These are phyloP conservation scores for Backusella macrospora DNA, from an alignment of 192 early-diverging fungal species.

Conservation along the genomic window DNA sequence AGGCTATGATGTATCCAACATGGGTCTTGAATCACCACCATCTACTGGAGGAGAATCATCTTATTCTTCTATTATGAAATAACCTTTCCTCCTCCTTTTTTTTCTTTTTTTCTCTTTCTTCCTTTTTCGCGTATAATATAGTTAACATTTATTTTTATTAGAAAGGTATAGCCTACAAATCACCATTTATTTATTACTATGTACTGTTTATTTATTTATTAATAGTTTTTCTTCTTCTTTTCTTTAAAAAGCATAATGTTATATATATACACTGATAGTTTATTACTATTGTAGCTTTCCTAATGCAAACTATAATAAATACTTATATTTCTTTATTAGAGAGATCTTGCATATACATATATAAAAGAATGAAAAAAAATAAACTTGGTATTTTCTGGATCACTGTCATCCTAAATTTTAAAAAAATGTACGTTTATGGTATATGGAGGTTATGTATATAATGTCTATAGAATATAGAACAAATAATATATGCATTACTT, in stretches of 20 bases:
- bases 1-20: constrained; percentile 32
- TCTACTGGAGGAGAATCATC: not conserved
- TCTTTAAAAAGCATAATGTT: not conserved
- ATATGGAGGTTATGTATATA: too few species aligned
- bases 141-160: not conserved
- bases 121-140: not conserved
- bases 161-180: not conserved
- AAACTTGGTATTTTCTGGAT: too few species aligned
- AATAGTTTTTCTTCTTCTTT: not conserved
- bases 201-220: not conserved
- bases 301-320: not conserved
- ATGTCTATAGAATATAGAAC: too few species aligned
- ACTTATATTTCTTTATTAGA: not conserved
- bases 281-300: not conserved
- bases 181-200: not conserved
- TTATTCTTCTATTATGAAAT: constrained; percentile 1
- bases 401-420: too few species aligned
- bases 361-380: too few species aligned
- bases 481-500: too few species aligned
- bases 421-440: too few species aligned
- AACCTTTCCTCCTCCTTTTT: not conserved
- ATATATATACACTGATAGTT: not conserved
- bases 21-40: constrained; percentile 15
- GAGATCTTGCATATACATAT: not conserved
- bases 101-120: not conserved